Base-by-base conservation (phyloP, 1,139 yeast species). In the Saccharomyces hybrid region DNA sequence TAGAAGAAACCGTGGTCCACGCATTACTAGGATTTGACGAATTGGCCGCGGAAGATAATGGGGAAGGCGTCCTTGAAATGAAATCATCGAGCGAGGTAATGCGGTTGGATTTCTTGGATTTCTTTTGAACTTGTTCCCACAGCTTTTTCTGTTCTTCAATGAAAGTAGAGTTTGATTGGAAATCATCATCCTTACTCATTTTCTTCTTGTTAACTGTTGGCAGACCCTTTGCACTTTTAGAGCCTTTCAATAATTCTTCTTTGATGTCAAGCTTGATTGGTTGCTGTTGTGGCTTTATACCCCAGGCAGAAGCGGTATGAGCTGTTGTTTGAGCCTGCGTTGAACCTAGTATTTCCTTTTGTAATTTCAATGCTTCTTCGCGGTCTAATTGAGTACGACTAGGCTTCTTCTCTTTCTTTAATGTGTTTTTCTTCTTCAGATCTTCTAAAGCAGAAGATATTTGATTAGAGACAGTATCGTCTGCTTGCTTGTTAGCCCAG, bases 401-500 rank as follows among this genome's bases (percentile, higher is more conserved):
- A 25, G 57, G 57, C 14, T 55, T 51, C 16, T 56, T 53, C 48
- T 55, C 63, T 38, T 58, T 61, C 48, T 58, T 58, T 31, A 60
- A 64, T 8, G 55, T 52, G 20, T 58, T 64, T 46, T 61, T 59
- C 42, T 49, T 56, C 50, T 52, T 59, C 41, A 61, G 62, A 23
- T 62, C 53, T 41, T 63, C 66, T 9, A 56, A 51, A n/a, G 61
- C 48, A 5, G 64, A 58, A 4, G 59, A 54, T 28, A 56, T 53
- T 46, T 53, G 53, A 7, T 57, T 57, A 38, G 5, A 38, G 4
- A 59, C 49, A 23, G 50, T 53, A 2, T 55, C 41, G 26, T 52
- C 72, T 8, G 69, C 73, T 31, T 71, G 71, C 49, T 66, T 71
- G 61, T 64, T 68, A 5, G 78, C 78, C 80, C 79, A 74, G 16